Base-by-base conservation (phyloP, 2,329 filamentous ascomycete species). In the Epichloe baconii region DNA sequence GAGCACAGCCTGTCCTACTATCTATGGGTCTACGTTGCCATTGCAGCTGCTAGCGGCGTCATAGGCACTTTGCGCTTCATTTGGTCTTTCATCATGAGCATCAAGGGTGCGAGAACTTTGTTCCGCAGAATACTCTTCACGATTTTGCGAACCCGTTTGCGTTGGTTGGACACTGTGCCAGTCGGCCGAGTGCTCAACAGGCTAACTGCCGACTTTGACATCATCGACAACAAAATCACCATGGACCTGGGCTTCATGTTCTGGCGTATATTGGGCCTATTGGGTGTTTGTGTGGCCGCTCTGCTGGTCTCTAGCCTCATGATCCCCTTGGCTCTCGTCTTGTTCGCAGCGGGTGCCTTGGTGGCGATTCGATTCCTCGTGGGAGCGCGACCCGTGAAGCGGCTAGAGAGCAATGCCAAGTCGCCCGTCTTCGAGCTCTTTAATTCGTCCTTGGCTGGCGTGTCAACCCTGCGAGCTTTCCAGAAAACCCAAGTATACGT, bases 391-490 rank as follows among this genome's bases (percentile, higher is more conserved):
- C 85, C 88, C 35, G 75, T 85, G 54, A 91, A 90, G 68, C 76
- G 87, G 5, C 75, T 91, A 1, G 86, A 91, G 64, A 87, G 82
- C 56, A 87, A 77, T 3, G 78, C 80, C 51, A 90, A 88, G 65
- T 86, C 82, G 0, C 87, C 87, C 0, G 80, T 91, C 1, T 90
- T 88, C 58, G 86, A 91, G 63, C 81, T 87, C 55, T 90, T 91
- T 59, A 83, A 82, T 11, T 81, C 84, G 1, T 79, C 84, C 0
- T 74, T 91, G 10, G 76, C 78, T 0, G 87, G 87, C 5, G 78
- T 93, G 17, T 73, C 79, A 1, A 90, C 86, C 0, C 87, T 93
- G 49, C 79, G 87, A 12, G 83, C 84, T 0, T 91, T 86, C 57
- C 80, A 80, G 56, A 88, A 87, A 68, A 70, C 73, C 0, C 72